Conservation (phyloP, 768 basidiomycete genomes). For the Boletellus emodensis region DNA sequence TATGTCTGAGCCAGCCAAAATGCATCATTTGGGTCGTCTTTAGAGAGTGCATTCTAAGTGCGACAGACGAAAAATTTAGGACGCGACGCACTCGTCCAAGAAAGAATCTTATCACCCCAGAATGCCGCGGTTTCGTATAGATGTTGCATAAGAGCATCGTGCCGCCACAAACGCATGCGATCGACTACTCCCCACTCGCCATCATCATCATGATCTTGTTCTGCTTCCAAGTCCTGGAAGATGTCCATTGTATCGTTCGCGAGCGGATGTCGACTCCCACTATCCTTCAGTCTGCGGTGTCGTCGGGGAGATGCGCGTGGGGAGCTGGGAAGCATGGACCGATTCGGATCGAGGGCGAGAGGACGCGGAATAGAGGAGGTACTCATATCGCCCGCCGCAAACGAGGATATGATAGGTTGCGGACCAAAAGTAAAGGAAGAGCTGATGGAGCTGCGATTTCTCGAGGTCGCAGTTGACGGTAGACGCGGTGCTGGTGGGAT, state of each 20-base stretch:
- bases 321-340: conserved; percentile 71
- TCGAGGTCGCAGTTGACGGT: conserved; percentile 51
- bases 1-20: conserved; percentile 99
- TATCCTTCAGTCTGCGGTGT: conserved; percentile 52
- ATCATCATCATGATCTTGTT: conserved; percentile 57
- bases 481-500: conserved; percentile 48
- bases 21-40: conserved; percentile 95
- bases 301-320: conserved; percentile 67
- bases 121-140: conserved; percentile 95
- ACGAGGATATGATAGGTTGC: conserved; percentile 68
- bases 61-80: conserved; percentile 7
- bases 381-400: conserved; percentile 61
- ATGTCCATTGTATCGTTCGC: conserved; percentile 74
- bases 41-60: background rate
- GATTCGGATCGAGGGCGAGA: conserved; percentile 73
- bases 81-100: conserved; percentile 81
- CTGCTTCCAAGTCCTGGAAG: conserved; percentile 63
- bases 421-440: conserved; percentile 84
- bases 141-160: conserved; percentile 98
- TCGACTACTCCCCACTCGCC: conserved; percentile 87
- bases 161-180: conserved; percentile 94
- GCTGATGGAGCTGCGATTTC: conserved; percentile 66
- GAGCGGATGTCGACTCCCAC: conserved; percentile 60
- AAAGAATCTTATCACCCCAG: conserved; percentile 97
- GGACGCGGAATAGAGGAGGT: conserved; percentile 51